Evolutionary conservation across 2,329 filamentous ascomycete genomes (phyloP).

Genomic region (Leptographium procerum): DNA sequence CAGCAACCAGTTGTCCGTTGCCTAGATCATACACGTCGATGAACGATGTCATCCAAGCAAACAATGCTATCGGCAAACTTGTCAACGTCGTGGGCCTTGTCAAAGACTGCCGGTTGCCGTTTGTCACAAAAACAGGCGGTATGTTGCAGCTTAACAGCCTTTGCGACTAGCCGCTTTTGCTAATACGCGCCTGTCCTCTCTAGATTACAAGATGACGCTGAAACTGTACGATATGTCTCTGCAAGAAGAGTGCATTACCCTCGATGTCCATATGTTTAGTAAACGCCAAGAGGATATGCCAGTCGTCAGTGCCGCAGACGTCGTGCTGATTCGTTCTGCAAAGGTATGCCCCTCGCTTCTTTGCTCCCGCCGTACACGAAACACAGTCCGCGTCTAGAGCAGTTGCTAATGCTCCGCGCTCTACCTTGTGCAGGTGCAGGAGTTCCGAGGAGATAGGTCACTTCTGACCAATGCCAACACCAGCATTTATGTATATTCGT

Average conservation of each 20-base stretch:
- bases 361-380: not conserved
- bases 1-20: slow-evolving; percentile 19
- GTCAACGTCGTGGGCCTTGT: slow-evolving; percentile 42
- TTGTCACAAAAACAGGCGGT: slow-evolving; percentile 7
- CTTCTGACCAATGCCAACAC: slow-evolving; percentile 33
- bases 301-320: slow-evolving; percentile 39
- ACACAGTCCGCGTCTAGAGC: no score
- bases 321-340: slow-evolving; percentile 49
- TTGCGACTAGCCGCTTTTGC: not conserved
- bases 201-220: slow-evolving; percentile 51
- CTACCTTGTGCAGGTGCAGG: slow-evolving; percentile 27
- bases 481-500: slow-evolving; percentile 32
- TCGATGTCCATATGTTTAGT: slow-evolving; percentile 51
- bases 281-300: slow-evolving; percentile 34
- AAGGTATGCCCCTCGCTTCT: slow-evolving; percentile 32
- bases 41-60: not conserved
- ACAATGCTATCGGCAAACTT: not conserved
- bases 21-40: not conserved
- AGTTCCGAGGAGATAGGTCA: slow-evolving; percentile 22
- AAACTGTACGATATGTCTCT: slow-evolving; percentile 48
- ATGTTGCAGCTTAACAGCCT: not conserved
- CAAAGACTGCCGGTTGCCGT: slow-evolving; percentile 48
- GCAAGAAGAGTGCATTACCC: slow-evolving; percentile 27
- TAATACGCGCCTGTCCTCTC: not conserved
- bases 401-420: not conserved